These are phyloP conservation scores for Aspergillus felis DNA, from an alignment of 2,329 filamentous ascomycete species.

Conservation along the genomic window DNA sequence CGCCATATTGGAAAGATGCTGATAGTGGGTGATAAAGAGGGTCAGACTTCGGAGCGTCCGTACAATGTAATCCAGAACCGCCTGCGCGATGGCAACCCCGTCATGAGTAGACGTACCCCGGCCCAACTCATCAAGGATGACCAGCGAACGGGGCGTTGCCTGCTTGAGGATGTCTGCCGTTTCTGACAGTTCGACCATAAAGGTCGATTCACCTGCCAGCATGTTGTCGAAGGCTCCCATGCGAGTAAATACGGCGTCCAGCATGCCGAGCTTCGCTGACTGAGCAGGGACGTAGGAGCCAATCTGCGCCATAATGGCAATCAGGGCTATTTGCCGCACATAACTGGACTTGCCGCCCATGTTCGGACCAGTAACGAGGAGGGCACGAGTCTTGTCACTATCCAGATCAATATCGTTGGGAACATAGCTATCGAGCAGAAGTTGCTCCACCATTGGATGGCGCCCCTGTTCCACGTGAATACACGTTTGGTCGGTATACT, in stretches of 20 bases:
- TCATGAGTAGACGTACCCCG: slow-evolving; percentile 93
- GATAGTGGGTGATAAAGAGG: slow-evolving; percentile 97
- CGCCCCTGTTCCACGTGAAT: slow-evolving; percentile 72
- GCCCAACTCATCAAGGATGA: slow-evolving; percentile 92
- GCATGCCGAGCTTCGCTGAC: slow-evolving; percentile 68
- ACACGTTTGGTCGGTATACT: slow-evolving; percentile 60
- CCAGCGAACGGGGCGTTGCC: slow-evolving; percentile 76
- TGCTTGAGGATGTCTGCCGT: slow-evolving; percentile 86
- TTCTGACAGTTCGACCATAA: slow-evolving; percentile 96
- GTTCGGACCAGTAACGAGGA: slow-evolving; percentile 93
- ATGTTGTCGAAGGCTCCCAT: slow-evolving; percentile 97
- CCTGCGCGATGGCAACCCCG: slow-evolving; percentile 90
- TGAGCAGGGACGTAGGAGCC: slow-evolving; percentile 88
- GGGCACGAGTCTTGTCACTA: slow-evolving; percentile 62
- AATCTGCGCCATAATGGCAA: slow-evolving; percentile 90
- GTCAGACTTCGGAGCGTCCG: slow-evolving; percentile 71
- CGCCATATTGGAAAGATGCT: slow-evolving; percentile 72
- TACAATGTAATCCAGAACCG: slow-evolving; percentile 81
- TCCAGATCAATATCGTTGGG: slow-evolving; percentile 78
- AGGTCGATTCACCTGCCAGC: slow-evolving; percentile 89
- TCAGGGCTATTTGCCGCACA: slow-evolving; percentile 85
- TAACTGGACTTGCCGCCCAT: slow-evolving; percentile 99
- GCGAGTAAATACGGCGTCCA: slow-evolving; percentile 89
- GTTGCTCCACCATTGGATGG: slow-evolving; percentile 93
- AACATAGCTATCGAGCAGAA: slow-evolving; percentile 81